Conservation (phyloP, 306 rosid genomes). For the Inga oerstediana region DNA sequence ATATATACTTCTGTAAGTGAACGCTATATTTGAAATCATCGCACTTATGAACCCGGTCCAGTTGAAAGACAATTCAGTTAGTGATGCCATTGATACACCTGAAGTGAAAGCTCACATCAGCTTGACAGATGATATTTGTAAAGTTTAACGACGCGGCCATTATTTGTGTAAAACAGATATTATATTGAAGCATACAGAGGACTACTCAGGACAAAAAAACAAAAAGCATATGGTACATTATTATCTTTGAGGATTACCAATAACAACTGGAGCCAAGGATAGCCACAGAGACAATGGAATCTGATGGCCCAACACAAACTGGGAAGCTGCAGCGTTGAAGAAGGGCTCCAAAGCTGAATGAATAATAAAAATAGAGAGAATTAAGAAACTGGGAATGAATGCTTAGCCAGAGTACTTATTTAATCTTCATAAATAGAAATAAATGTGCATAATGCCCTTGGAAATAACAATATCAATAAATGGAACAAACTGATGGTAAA, state of each 20-base stretch:
- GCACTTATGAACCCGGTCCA: slow-evolving; percentile 79
- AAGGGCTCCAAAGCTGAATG: slow-evolving; percentile 74
- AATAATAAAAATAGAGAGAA: slow-evolving; percentile 1
- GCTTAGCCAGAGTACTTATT: slow-evolving; percentile 9
- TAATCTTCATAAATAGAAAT: not conserved
- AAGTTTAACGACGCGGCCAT: slow-evolving; percentile 12
- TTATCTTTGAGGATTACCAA: slow-evolving; percentile 48
- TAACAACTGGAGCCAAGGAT: slow-evolving; percentile 76
- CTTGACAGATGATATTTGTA: not conserved
- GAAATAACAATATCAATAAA: not conserved
- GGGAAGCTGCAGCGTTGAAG: slow-evolving; percentile 81
- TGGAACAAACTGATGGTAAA: not conserved
- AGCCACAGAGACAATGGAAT: slow-evolving; percentile 74
- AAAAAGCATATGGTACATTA: not conserved
- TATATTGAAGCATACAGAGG: not conserved
- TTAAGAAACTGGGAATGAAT: not conserved
- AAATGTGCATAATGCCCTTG: not conserved
- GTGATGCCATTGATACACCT: slow-evolving; percentile 87
- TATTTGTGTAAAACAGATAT: not conserved
- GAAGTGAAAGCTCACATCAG: slow-evolving; percentile 31
- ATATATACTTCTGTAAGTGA: slow-evolving; percentile 78
- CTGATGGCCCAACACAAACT: slow-evolving; percentile 71
- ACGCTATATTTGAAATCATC: slow-evolving; percentile 76
- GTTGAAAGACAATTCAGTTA: slow-evolving; percentile 79
- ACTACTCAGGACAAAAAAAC: not conserved